Conservation (phyloP, 352 stramenopile species). For the Phytophthora sojae region DNA sequence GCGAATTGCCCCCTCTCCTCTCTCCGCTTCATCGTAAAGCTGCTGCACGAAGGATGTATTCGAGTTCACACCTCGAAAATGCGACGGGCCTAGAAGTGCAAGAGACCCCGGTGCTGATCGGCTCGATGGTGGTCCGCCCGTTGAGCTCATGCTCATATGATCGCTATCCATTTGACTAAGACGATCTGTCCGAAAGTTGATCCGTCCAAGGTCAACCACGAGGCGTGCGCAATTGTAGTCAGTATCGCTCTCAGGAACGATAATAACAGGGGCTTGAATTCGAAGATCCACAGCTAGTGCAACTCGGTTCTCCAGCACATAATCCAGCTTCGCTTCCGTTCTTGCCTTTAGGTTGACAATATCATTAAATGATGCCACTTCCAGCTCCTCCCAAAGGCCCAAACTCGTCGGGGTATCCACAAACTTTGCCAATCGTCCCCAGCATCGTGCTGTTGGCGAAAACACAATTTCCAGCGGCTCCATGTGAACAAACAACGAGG, state of each 20-base stretch:
- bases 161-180: slow-evolving; percentile 82
- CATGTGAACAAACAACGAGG: slow-evolving; percentile 83
- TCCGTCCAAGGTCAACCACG: slow-evolving; percentile 83
- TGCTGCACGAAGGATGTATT: slow-evolving; percentile 87
- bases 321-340: slow-evolving; percentile 90
- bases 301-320: slow-evolving; percentile 89
- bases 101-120: slow-evolving; percentile 46
- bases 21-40: slow-evolving; percentile 87
- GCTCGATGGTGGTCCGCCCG: slow-evolving; percentile 36
- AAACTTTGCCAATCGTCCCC: slow-evolving; percentile 77
- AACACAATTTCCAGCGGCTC: slow-evolving; percentile 89
- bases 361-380: slow-evolving; percentile 90
- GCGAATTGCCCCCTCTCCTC: slow-evolving; percentile 81
- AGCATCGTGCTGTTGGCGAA: slow-evolving; percentile 86
- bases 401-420: slow-evolving; percentile 80
- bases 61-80: slow-evolving; percentile 46
- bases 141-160: slow-evolving; percentile 42
- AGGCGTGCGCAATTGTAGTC: slow-evolving; percentile 83
- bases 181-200: slow-evolving; percentile 86
- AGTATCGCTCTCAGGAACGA: slow-evolving; percentile 84
- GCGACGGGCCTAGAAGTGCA: slow-evolving; percentile 47
- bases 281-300: slow-evolving; percentile 80
- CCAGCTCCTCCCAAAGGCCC: slow-evolving; percentile 86
- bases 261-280: slow-evolving; percentile 88
- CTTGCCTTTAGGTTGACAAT: slow-evolving; percentile 91